Evolutionary conservation across 2,329 filamentous ascomycete genomes (phyloP).

Genomic region (Diaporthe humulicola): DNA sequence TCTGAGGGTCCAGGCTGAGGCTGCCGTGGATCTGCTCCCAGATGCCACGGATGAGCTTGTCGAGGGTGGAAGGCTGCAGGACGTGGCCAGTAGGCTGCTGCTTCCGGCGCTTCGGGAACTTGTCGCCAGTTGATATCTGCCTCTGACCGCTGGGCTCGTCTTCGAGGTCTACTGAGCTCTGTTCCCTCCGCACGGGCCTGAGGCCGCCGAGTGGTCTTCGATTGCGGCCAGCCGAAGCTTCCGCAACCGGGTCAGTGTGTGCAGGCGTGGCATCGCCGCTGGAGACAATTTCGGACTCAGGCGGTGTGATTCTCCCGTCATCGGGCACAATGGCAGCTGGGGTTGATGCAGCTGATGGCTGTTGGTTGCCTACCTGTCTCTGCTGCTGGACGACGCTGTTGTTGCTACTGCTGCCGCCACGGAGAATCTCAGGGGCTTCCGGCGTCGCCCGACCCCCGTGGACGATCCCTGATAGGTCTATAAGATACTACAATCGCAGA

Average conservation of each 20-base stretch:
- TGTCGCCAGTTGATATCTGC: slow-evolving; percentile 27
- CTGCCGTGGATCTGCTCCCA: slow-evolving; percentile 52
- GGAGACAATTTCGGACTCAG: neutral
- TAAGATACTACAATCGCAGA: neutral
- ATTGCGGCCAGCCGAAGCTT: neutral
- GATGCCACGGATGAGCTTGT: slow-evolving; percentile 50
- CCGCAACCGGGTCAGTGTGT: neutral
- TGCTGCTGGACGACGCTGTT: neutral
- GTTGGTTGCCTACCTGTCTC: neutral
- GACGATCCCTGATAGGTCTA: slow-evolving; percentile 12
- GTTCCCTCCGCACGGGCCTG: slow-evolving; percentile 8
- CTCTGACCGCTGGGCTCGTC: slow-evolving; percentile 1
- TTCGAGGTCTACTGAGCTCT: neutral
- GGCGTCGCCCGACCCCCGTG: neutral
- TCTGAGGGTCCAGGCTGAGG: slow-evolving; percentile 47
- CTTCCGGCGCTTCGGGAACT: slow-evolving; percentile 22
- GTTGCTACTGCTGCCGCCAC: neutral
- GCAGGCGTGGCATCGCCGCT: neutral
- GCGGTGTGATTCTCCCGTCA: slow-evolving; percentile 11
- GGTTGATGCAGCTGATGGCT: neutral
- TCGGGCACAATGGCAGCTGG: neutral
- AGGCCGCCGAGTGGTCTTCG: slow-evolving; percentile 12
- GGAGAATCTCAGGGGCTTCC: neutral
- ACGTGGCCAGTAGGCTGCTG: slow-evolving; percentile 26
- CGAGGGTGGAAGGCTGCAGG: slow-evolving; percentile 43